A percentile compares a stretch with the other conserved stretches of the same genome.
phyloP scores from a whole-genome alignment of 805 yeast species.

The Myxozyma neotropica region DNA sequence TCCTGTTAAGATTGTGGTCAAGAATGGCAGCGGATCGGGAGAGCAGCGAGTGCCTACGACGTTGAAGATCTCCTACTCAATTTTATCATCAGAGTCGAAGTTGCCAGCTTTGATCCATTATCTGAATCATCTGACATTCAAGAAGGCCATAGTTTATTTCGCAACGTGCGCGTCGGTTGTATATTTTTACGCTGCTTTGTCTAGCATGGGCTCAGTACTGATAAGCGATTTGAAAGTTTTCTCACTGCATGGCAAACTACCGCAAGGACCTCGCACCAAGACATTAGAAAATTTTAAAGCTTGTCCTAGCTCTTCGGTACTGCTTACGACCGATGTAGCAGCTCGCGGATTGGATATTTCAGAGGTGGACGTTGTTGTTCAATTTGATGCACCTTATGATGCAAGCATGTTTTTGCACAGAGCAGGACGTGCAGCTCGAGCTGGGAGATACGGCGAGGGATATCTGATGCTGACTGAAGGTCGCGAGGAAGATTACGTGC shows the following conservation, averaged over 20 bases:
- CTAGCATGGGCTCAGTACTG: conserved; percentile 32
- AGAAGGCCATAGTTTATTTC: conserved; percentile 85
- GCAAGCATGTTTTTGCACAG: conserved; percentile 90
- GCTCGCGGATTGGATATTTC: conserved; percentile 96
- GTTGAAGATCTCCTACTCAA: conserved; percentile 61
- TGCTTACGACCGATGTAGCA: conserved; percentile 97
- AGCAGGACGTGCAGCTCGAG: conserved; percentile 94
- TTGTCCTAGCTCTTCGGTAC: conserved; percentile 46
- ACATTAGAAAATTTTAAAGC: conserved; percentile 63
- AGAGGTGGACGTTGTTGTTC: conserved; percentile 91
- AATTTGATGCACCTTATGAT: conserved; percentile 91
- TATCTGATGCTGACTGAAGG: conserved; percentile 71
- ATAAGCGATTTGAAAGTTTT: conserved; percentile 50
- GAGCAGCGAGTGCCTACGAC: conserved; percentile 59
- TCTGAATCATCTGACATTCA: conserved; percentile 57
- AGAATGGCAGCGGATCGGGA: conserved; percentile 46
- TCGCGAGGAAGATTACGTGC: conserved; percentile 78
- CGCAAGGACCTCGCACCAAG: conserved; percentile 74
- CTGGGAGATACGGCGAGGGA: conserved; percentile 80
- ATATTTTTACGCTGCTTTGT: conserved; percentile 60
- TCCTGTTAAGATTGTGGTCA: conserved; percentile 85
- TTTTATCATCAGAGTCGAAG: conserved; percentile 62
- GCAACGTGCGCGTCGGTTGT: conserved; percentile 89
- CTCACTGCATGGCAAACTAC: conserved; percentile 89
- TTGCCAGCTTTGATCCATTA: conserved; percentile 60